Conservation (phyloP, 148 eudicot genomes). For the Nepenthes mirabilis region DNA sequence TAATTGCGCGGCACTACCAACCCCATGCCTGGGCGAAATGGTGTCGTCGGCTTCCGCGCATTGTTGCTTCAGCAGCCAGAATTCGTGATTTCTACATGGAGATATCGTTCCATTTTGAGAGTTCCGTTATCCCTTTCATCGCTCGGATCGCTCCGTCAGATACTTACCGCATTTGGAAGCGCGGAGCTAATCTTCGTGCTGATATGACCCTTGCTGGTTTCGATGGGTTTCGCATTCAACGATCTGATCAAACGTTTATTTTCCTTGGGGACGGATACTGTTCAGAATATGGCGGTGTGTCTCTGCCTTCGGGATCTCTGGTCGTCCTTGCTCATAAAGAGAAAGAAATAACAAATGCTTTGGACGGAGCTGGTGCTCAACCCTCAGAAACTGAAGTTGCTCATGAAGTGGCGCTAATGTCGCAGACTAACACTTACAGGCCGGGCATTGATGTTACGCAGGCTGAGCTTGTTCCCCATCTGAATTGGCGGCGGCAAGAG, state of each 20-base stretch:
- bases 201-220: conserved; percentile 95
- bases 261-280: conserved; percentile 73
- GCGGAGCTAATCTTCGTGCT: conserved; percentile 85
- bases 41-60: conserved; percentile 83
- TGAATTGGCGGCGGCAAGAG: conserved; percentile 80
- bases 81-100: conserved; percentile 95
- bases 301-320: conserved; percentile 70
- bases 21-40: conserved; percentile 96
- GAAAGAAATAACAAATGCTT: conserved; percentile 72
- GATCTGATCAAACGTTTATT: conserved; percentile 75
- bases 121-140: conserved; percentile 87
- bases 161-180: conserved; percentile 86
- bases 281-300: conserved; percentile 68
- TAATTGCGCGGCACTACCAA: conserved; percentile 76
- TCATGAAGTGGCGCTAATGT: conserved; percentile 72
- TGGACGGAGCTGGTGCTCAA: conserved; percentile 72
- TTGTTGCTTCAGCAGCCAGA: conserved; percentile 56
- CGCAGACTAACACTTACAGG: conserved; percentile 72
- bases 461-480: conserved; percentile 77
- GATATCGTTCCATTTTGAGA: conserved; percentile 83
- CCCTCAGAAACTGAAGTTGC: conserved; percentile 65
- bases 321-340: conserved; percentile 74
- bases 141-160: conserved; percentile 88
- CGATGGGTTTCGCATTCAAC: conserved; percentile 88
- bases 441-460: conserved; percentile 85